Base-by-base conservation (phyloP, 1,284 basidiomycete species). In the Leccinum pachyderme region DNA sequence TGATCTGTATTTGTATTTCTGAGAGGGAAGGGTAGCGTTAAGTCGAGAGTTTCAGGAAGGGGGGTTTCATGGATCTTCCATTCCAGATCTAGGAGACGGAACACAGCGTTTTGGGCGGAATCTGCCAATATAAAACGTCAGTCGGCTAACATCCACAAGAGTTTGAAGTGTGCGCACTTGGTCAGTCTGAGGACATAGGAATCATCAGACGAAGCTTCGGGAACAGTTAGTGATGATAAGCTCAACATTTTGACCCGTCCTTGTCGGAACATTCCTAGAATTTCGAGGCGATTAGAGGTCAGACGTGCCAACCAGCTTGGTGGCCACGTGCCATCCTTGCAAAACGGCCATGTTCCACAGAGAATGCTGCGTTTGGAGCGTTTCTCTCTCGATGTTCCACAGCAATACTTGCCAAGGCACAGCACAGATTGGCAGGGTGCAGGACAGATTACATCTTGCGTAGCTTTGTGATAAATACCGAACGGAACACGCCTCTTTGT, bases 331-430 rank as follows among this genome's bases (percentile, higher is more conserved):
- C 12, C 7, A 2, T 31, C 5, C 15, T 25, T 35, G 39, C 31
- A 27, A 12, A 15, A 11, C 18, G 29, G 29, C 8, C 9, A 29
- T 1, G 15, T 57, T 58, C 59, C 22, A 45, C 6, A 4, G 2
- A 57, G 41, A 61, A 45, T 2, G 13, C 32, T 4, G 4, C 7
- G 3, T 12, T 15, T 4, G 13, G n/a, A 22, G 18, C 18, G 18
- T 18, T 18, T 18, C 18, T 18, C 18, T 28, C 31, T 11, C 28
- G 35, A 51, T 39, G 5, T 54, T 61, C 57, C 27, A 47, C 13
- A 3, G 56, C 32, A 25, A 28, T 13, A 8, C 32, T 27, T 45
- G 45, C 56, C 56, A 55, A 49, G 15, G 11, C 28, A 9, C 4
- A 13, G 5, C 8, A 2, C 4, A 5, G 11, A 12, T 25, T 25